Base-by-base conservation (phyloP, 1,139 yeast species). In the Magnusiomyces fungicola region DNA sequence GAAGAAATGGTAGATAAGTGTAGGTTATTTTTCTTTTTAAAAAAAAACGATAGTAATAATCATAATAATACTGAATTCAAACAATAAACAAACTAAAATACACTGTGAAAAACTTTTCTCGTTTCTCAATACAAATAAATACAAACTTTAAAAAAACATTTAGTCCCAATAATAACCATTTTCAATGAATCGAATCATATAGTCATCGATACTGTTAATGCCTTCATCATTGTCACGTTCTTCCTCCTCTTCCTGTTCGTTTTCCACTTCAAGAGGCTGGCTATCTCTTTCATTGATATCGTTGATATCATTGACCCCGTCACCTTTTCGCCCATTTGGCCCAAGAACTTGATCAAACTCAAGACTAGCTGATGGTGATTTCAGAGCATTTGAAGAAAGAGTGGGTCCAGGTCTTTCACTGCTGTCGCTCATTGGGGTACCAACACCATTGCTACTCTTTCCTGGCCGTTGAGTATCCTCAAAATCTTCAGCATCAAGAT, bases 151-250 rank as follows among this genome's bases (percentile, higher is more conserved):
- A n/a, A n/a, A n/a, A n/a, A n/a, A n/a, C n/a, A 42, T 39, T 38
- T 32, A 33, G 43, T 53, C 55, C 53, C 54, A 54, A 61, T 80
- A 85, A 61, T 72, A 79, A 0, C 96, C 96, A 53, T 82, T 82
- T 52, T 95, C 94, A 53, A 94, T 86, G 62, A 79, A 87, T 54
- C 90, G 73, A 56, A 94, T 79, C 98, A 94, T 94, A 68, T 90
- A 94, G 73, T 94, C 97, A 64, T 94, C 98, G 51, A 92, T 78
- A 65, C 89, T 96, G 4, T 95, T 95, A 48, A 86, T 76, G 36
- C 80, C 95, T 49, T 83, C 92, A 53, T 79, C 88, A 49, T 81
- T 88, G 19, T 70, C 75, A 51, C 77, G 83, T 14, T 69, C 72
- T 2, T 65, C 70, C 1, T 65, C 70, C 1, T 60, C 67, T 18